phyloP scores from a whole-genome alignment of 1,284 basidiomycete genomes.

The Sporisorium exsertum region DNA sequence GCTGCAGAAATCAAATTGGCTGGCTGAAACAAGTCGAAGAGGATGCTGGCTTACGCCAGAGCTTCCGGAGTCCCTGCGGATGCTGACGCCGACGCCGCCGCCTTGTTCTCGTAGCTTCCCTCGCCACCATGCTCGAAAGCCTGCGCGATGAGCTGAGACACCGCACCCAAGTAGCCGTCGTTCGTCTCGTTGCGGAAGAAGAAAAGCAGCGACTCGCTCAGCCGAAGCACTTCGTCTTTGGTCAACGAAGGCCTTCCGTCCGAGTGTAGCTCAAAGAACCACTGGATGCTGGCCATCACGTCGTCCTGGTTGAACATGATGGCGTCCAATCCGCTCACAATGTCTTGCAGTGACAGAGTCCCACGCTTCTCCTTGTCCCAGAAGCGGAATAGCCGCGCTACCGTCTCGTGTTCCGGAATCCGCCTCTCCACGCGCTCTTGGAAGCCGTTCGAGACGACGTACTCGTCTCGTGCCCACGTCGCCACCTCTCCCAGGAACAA shows the following conservation, averaged over 20 bases:
- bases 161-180: conserved; percentile 85
- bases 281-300: conserved; percentile 96
- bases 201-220: conserved; percentile 88
- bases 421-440: conserved; percentile 67
- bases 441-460: conserved; percentile 76
- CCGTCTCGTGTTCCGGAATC: conserved; percentile 63
- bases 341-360: conserved; percentile 74
- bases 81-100: conserved; percentile 5
- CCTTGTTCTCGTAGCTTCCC: conserved; percentile 48
- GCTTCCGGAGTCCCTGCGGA: conserved; percentile 1
- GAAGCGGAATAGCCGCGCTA: conserved; percentile 56
- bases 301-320: conserved; percentile 83
- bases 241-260: conserved; percentile 93
- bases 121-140: conserved; percentile 60
- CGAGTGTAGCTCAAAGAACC: conserved; percentile 92
- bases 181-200: conserved; percentile 96
- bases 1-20: not conserved
- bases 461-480: conserved; percentile 96
- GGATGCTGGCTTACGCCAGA: conserved; percentile 1
- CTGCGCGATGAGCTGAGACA: conserved; percentile 63
- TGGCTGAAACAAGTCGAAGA: no score
- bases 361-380: conserved; percentile 66
- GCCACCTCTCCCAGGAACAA: conserved; percentile 91
- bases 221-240: conserved; percentile 89
- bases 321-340: conserved; percentile 87